Evolutionary conservation across 768 basidiomycete species (phyloP).

Genomic region (Leccinum rimulosum): DNA sequence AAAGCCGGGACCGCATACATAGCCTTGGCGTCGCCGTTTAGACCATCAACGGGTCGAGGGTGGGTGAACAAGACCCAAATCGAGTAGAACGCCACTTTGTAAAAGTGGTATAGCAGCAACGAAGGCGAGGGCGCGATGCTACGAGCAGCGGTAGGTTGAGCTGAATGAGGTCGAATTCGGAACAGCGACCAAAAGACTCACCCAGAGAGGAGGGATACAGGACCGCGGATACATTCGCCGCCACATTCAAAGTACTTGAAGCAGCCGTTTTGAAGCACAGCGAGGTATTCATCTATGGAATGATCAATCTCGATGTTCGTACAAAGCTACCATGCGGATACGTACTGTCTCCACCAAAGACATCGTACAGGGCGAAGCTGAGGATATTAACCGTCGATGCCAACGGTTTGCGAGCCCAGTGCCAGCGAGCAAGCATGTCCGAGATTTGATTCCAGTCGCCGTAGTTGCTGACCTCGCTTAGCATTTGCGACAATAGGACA

Average conservation of each 20-base stretch:
- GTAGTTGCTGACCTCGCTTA: constrained; percentile 44
- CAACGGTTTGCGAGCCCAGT: constrained; percentile 83
- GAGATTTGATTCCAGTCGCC: constrained; percentile 53
- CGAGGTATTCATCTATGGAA: constrained; percentile 57
- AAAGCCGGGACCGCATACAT: constrained; percentile 42
- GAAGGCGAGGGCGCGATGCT: constrained; percentile 81
- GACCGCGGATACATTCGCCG: constrained; percentile 83
- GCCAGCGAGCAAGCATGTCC: constrained; percentile 64
- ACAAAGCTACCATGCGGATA: constrained; percentile 9
- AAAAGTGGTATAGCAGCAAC: constrained; percentile 88
- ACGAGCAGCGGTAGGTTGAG: background rate
- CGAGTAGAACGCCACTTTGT: constrained; percentile 91
- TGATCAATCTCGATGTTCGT: constrained; percentile 1
- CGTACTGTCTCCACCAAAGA: constrained; percentile 92
- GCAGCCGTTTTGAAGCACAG: constrained; percentile 75
- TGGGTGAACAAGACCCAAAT: constrained; percentile 87
- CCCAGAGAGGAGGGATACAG: constrained; percentile 89
- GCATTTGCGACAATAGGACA: constrained; percentile 63
- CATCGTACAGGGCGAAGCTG: constrained; percentile 88
- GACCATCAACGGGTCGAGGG: constrained; percentile 31
- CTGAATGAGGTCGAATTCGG: background rate
- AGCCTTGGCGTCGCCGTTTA: constrained; percentile 33
- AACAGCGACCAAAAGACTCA: constrained; percentile 32
- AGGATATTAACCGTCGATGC: constrained; percentile 89
- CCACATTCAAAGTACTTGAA: constrained; percentile 97